phyloP scores from a whole-genome alignment of 768 basidiomycete species.

The Tulasnella sp. region DNA sequence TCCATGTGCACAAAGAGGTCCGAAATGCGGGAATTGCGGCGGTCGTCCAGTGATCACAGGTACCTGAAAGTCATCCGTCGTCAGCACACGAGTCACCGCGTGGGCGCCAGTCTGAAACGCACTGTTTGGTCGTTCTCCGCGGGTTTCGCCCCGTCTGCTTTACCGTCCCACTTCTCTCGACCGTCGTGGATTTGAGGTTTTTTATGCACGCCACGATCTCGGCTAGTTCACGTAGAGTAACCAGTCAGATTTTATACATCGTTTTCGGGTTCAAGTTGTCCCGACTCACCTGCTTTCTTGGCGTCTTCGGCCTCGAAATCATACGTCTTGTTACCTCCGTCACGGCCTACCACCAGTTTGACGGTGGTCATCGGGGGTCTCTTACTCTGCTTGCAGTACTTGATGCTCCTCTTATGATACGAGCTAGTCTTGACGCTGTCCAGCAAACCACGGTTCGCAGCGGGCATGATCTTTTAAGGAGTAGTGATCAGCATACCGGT shows the following conservation, averaged over 20 bases:
- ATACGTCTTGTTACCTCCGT: slow-evolving; percentile 79
- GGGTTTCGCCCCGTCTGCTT: slow-evolving; percentile 14
- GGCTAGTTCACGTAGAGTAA: slow-evolving; percentile 40
- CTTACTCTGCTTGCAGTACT: slow-evolving; percentile 74
- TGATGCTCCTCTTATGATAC: slow-evolving; percentile 85
- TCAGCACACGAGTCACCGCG: neutral
- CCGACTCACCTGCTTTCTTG: slow-evolving; percentile 65
- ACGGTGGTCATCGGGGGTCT: slow-evolving; percentile 66
- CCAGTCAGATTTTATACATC: neutral
- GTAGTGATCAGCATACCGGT: neutral
- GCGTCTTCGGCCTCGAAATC: slow-evolving; percentile 94
- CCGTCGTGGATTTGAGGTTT: slow-evolving; percentile 40
- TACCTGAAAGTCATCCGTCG: neutral
- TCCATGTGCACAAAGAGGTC: neutral
- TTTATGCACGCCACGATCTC: slow-evolving; percentile 77
- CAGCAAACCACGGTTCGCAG: slow-evolving; percentile 76
- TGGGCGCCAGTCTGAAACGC: neutral
- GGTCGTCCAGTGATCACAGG: neutral
- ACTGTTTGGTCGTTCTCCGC: slow-evolving; percentile 3
- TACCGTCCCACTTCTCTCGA: slow-evolving; percentile 19
- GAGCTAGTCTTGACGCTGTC: slow-evolving; percentile 88
- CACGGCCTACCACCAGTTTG: slow-evolving; percentile 80
- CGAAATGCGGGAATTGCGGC: neutral
- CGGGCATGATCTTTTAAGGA: slow-evolving; percentile 73
- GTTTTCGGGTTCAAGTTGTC: neutral